Evolutionary conservation across 1,284 basidiomycete genomes (phyloP), one percentile per base, ranked within the genome.

Genomic region (Porphyrellus sp.): DNA sequence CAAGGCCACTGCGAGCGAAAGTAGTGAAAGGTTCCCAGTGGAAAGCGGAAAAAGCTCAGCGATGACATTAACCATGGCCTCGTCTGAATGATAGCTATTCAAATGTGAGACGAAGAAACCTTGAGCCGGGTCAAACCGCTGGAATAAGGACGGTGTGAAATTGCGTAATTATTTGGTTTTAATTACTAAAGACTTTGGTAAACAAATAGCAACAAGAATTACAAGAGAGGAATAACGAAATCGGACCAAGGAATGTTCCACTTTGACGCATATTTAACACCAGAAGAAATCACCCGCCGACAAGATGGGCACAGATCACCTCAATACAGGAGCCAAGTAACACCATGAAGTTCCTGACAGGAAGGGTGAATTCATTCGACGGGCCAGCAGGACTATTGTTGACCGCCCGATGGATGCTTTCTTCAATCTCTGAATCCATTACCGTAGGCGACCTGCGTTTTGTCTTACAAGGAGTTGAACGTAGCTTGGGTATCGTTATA

Each of bases 1-100:
- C 27, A 64, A 21, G 5, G 63, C 56, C 13, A 59, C 45, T 44
- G 49, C 63, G 2, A 70, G 46, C 18, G 66, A 64, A 42, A 70
- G 48, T 3, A 68, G 20, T 3, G 46, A 48, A 25, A 71, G 34
- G 27, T 53, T 63, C 20, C 20, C 9, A 18, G 64, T 43, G 6
- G 68, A 66, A 30, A 68, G 43, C 1, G 57, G 53, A 3, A 27
- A 57, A 20, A 64, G 45, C 39, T 69, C 58, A 5, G 60, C 55
- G 7, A 43, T 56, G 20, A 52, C 39, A 6, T 44, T 24, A 31
- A 40, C 31, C 21, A 46, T 35, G 25, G 52, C 45, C 16, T 54
- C 56, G 9, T 49, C 23, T 13, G 45, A 37, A 13, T 16, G 13
- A 21, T 53, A 31, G 27, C 30, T 40, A 16, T 54, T 49, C 67